Conservation (phyloP, 805 yeast species). For the Kazachstania kunashirensis region DNA sequence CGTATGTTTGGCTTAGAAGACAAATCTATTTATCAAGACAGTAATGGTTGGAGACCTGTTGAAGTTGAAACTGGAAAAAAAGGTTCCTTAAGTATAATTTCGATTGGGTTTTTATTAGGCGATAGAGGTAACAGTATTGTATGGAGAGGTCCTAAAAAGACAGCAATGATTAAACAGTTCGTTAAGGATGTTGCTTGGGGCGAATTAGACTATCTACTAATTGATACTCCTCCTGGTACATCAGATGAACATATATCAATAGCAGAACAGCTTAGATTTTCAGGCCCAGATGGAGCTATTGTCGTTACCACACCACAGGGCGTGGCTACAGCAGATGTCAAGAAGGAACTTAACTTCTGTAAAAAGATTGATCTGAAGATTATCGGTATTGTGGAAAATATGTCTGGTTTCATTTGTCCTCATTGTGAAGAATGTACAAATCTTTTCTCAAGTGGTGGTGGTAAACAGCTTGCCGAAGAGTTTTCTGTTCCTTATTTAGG, state of each 20-base stretch:
- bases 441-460: conserved; percentile 92
- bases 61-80: conserved; percentile 29
- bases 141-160: conserved; percentile 98
- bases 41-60: conserved; percentile 91
- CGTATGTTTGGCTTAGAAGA: conserved; percentile 89
- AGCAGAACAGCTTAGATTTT: conserved; percentile 74
- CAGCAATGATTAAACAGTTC: conserved; percentile 95
- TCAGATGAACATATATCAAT: conserved; percentile 96
- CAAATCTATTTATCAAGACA: conserved; percentile 68
- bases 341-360: conserved; percentile 89
- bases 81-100: conserved; percentile 58
- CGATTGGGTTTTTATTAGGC: conserved; percentile 76
- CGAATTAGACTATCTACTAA: conserved; percentile 57
- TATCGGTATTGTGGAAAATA: conserved; percentile 85
- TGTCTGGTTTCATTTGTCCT: conserved; percentile 96
- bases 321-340: conserved; percentile 88
- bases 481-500: conserved; percentile 66
- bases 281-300: conserved; percentile 81
- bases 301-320: conserved; percentile 95
- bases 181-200: conserved; percentile 90
- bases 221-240: conserved; percentile 98
- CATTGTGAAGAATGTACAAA: conserved; percentile 86
- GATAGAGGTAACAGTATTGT: conserved; percentile 86
- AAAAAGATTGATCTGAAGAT: conserved; percentile 69
- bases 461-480: conserved; percentile 55